phyloP scores from a whole-genome alignment of 2,329 filamentous ascomycete species.

The Thielaviopsis punctulata region DNA sequence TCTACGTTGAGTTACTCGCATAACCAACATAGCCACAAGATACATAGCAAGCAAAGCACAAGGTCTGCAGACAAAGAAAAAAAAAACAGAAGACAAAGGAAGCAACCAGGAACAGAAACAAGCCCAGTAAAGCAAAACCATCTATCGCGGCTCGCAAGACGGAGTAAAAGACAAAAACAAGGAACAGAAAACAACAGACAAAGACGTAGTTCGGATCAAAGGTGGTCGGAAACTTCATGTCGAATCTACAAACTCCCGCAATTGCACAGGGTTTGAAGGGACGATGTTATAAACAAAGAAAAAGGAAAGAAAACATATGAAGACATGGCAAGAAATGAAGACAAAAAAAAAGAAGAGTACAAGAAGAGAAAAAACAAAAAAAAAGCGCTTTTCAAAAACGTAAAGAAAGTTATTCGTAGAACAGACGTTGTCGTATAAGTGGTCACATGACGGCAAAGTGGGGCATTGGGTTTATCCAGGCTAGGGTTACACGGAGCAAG shows the following conservation, averaged over 20 bases:
- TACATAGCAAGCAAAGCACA: not conserved
- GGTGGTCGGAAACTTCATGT: not conserved
- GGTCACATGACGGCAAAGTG: not conserved
- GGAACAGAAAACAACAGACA: not conserved
- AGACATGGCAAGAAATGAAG: not conserved
- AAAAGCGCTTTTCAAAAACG: not conserved
- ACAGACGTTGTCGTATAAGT: not conserved
- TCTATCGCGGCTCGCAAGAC: not conserved
- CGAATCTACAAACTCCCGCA: not conserved
- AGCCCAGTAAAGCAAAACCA: not conserved
- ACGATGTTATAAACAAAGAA: not conserved
- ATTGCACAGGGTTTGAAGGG: too few species aligned
- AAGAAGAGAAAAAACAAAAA: not conserved
- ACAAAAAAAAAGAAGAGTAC: not conserved
- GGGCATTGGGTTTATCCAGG: not conserved
- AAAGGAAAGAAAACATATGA: not conserved
- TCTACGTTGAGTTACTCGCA: constrained; percentile 1
- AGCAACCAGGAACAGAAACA: not conserved
- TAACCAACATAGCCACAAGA: not conserved
- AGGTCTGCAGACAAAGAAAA: not conserved
- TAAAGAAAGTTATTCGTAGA: constrained; percentile 1
- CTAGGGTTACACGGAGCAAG: not conserved
- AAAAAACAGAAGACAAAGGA: too few species aligned
- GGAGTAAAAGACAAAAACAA: not conserved
- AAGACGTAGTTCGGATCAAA: not conserved